A percentile compares a stretch with the other conserved stretches of the same genome.
These are phyloP conservation scores for Suhomyces faveliae DNA, from an alignment of 805 yeast species.

Conservation along the genomic window DNA sequence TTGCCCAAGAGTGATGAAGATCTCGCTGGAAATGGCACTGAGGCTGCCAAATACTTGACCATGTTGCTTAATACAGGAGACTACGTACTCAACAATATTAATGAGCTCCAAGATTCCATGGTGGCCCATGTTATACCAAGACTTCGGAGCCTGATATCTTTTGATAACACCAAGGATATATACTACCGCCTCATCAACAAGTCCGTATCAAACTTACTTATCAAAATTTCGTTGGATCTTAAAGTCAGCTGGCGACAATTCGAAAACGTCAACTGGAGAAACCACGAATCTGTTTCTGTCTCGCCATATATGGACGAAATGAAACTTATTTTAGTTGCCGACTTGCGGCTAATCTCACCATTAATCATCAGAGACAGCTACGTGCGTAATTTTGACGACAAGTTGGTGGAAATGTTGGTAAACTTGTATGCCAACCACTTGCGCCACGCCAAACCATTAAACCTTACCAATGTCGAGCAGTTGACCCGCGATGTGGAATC, in stretches of 20 bases:
- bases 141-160: constrained; percentile 37
- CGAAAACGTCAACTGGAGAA: constrained; percentile 69
- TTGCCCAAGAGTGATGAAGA: constrained; percentile 47
- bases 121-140: constrained; percentile 37
- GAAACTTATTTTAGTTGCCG: constrained; percentile 44
- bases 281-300: constrained; percentile 47
- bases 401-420: constrained; percentile 63
- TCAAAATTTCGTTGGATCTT: constrained; percentile 58
- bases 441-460: constrained; percentile 61
- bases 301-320: constrained; percentile 68
- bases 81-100: constrained; percentile 75
- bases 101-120: constrained; percentile 68
- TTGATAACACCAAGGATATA: constrained; percentile 54
- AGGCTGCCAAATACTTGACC: constrained; percentile 65
- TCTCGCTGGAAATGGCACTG: constrained; percentile 47
- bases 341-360: constrained; percentile 49
- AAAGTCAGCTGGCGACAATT: constrained; percentile 83
- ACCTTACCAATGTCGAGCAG: constrained; percentile 64
- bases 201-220: constrained; percentile 54
- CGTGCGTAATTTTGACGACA: constrained; percentile 71
- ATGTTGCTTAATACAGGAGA: constrained; percentile 85
- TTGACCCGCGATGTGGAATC: constrained; percentile 68
- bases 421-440: constrained; percentile 57
- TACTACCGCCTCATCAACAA: constrained; percentile 59
- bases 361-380: constrained; percentile 68